Base-by-base conservation (phyloP, 2,329 filamentous ascomycete species). In the Chalaropsis thielavioides region DNA sequence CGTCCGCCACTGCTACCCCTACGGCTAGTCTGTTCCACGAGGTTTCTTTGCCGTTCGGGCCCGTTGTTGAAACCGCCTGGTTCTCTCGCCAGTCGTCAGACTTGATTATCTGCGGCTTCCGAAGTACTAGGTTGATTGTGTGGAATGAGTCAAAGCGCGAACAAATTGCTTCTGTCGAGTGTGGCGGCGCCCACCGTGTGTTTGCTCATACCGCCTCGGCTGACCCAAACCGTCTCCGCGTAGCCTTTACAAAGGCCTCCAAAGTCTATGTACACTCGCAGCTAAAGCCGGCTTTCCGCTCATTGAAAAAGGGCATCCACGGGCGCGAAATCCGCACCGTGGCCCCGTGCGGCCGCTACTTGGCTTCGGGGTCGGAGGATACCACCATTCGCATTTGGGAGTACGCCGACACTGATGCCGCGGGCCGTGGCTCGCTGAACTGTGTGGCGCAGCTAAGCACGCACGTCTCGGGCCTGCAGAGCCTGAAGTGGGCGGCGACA, bases 391-490 rank as follows among this genome's bases (percentile, higher is more conserved):
- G 89, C 40, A 81, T 97, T 38, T 95, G 85, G 80, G 73, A 76
- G 44, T 79, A 81, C 46, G 72, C 7, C 63, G 24, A 46, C 67
- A 61, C 68, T 43, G 62, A 11, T 62, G 61, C 2, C 31, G 56
- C 22, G 38, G 59, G 5, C 63, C 22, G 61, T 68, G 59, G 70
- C 68, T 68, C 71, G 10, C 68, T 78, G 67, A 72, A 73, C 54
- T 88, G 83, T 69, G 71, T 87, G 24, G 81, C 84, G 10, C 84
- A 86, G 0, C 74, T 96, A 22, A 86, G 90, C 69, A 83, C 83
- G 64, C 94, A 99, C 72, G 87, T 84, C 1, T 87, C 90, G 0
- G 94, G 92, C 0, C 83, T 97, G 7, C 92, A 96, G 73, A 81
- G 86, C 68, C 77, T 96, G 0, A 81, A 81, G 67, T 97, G 90